Evolutionary conservation across 2,329 filamentous ascomycete genomes (phyloP), one percentile per base, ranked within the genome.

Genomic region (Claviceps pazoutovae): DNA sequence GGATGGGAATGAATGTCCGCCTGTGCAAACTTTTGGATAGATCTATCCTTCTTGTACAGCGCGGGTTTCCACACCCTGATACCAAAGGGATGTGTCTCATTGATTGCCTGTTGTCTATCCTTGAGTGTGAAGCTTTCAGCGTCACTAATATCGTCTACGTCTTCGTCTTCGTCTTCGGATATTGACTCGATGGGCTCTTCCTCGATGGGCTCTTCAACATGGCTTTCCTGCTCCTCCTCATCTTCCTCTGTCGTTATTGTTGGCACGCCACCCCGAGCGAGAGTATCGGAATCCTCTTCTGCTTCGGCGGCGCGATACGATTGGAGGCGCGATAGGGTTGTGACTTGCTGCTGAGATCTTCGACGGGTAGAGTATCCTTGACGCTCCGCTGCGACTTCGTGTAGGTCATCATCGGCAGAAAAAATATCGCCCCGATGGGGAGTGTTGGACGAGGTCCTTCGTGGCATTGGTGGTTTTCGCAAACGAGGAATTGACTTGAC

Each of bases 21-120:
- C 69, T 97, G 91, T 5, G 93, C 93, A 46, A 84, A 95, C 68
- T 94, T 93, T 66, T 97, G 89, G 39, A 98, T 94, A 1, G 93
- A 98, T 52, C 93, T 83, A 60, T 86, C 84, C 68, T 98, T 98
- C 71, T 98, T 98, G 77, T 98, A 98, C 56, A 98, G 68, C 1
- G 93, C 94, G 44, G 93, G 93, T 68, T 98, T 98, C 93, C 93
- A 98, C 56, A 98, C 88, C 65, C 94, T 83, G 64, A 98, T 97
- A 74, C 93, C 93, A 61, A 98, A 98, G 0, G 93, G 93, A 74
- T 98, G 93, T 0, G 93, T 98, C 66, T 95, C 85, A 70, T 98
- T 98, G 74, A 98, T 98, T 57, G 93, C 93, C 65, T 95, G 83
- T 69, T 98, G 93, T 52, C 93, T 82, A 67, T 98, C 93, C 67